Evolutionary conservation across 1,284 basidiomycete genomes (phyloP).

Genomic region (Rhodotorula sp.): DNA sequence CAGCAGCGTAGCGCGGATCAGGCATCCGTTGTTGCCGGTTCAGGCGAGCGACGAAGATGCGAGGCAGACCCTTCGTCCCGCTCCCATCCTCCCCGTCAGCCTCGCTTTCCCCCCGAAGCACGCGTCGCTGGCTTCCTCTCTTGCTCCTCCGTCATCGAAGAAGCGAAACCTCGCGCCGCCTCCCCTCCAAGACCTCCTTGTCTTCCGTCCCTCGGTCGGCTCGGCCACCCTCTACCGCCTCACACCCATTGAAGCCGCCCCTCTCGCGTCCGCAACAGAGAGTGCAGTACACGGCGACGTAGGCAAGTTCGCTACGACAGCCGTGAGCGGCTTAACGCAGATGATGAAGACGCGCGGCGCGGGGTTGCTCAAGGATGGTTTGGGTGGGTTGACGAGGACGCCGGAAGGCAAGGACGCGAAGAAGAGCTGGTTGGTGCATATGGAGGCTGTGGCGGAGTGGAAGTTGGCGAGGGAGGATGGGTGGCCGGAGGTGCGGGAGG

Average conservation of each 20-base stretch:
- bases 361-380: neutral
- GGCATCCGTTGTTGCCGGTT: neutral
- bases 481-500: constrained; percentile 17
- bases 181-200: constrained; percentile 21
- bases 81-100: neutral
- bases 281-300: constrained; percentile 26
- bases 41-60: no score
- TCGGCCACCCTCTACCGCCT: constrained; percentile 24
- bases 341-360: constrained; percentile 25
- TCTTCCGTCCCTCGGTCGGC: constrained; percentile 11
- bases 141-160: neutral
- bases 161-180: neutral
- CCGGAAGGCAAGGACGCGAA: neutral
- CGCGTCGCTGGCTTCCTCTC: neutral
- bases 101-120: constrained; percentile 21
- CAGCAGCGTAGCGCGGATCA: constrained; percentile 19
- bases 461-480: constrained; percentile 10
- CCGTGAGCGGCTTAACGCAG: constrained; percentile 34
- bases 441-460: constrained; percentile 20
- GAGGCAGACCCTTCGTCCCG: neutral
- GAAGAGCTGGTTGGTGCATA: constrained; percentile 16
- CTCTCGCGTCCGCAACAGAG: neutral
- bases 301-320: constrained; percentile 29
- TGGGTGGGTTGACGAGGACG: neutral
- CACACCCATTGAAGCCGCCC: neutral